Conservation (phyloP, 768 basidiomycete species). For the Porpolomopsis calyptriformis region DNA sequence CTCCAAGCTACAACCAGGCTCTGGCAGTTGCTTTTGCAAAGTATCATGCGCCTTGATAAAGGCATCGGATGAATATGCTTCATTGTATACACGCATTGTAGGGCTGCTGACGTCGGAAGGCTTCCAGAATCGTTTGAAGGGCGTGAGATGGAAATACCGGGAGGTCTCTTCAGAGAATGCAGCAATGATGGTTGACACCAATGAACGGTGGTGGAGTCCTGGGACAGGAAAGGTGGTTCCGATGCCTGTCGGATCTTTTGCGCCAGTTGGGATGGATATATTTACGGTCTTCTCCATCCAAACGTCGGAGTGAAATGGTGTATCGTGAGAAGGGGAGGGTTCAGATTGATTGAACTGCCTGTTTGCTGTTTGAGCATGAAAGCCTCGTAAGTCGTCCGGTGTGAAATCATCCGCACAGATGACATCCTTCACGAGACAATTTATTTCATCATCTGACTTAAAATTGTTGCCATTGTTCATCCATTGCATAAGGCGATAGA, state of each 20-base stretch:
- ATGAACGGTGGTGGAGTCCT: too few species aligned
- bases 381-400: conserved; percentile 7
- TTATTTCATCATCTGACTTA: conserved; percentile 3
- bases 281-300: conserved; percentile 10
- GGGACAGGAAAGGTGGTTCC: too few species aligned
- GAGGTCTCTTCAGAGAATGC: too few species aligned
- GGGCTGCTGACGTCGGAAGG: too few species aligned
- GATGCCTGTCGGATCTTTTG: conserved; percentile 6
- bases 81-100: too few species aligned
- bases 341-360: conserved; percentile 10
- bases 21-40: too few species aligned
- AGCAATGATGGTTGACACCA: too few species aligned
- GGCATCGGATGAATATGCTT: too few species aligned
- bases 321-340: background rate
- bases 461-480: conserved; percentile 3
- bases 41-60: too few species aligned
- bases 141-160: too few species aligned
- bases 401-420: conserved; percentile 13
- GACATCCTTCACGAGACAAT: conserved; percentile 10
- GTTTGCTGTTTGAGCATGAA: conserved; percentile 13
- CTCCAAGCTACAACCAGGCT: too few species aligned
- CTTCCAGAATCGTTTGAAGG: too few species aligned
- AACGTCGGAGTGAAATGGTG: conserved; percentile 3
- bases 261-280: conserved; percentile 12
- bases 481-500: background rate